Base-by-base conservation (phyloP, 139 green algal genomes). In the Prasinococcaceae sp. region DNA sequence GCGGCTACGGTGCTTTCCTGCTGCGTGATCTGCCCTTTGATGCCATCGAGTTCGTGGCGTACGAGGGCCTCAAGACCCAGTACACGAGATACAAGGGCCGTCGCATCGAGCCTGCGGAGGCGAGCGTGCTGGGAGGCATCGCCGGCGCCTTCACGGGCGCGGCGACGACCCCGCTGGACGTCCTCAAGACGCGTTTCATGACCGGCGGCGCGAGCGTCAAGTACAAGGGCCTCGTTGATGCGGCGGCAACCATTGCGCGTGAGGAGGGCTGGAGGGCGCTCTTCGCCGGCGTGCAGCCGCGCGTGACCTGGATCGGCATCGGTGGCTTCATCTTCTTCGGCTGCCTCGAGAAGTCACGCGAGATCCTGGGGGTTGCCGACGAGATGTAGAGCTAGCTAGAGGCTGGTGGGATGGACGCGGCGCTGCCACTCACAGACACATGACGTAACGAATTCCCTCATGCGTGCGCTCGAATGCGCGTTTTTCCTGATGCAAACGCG, bases 21-120 rank as follows among this genome's bases (percentile, higher is more conserved):
- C 65, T 96, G 43, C 70, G 90, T 6, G 90, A 98, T 65, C 77
- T 98, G 44, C 89, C 90, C 0, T 98, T 98, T 66, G 90, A 98
- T 50, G 90, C 90, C 46, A 90, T 98, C 33, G 88, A 98, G 70
- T 98, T 98, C 61, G 67, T 88, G 23, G 59, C 53, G 6, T 77
- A 77, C 65, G 69, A 77, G 52, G 37, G 64, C 47, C 30, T 75
- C 14, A 74, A 72, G 39, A 53, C 69, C n/a, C 55, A 16, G 12
- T 38, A 41, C 23, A 16, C 43, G 56, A 0, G 8, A 19, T 10
- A n/a, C n/a, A n/a, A n/a, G n/a, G n/a, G n/a, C n/a, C n/a, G n/a
- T n/a, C n/a, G n/a, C 26, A 17, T 39, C 50, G 27, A 50, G 52
- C 20, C 6, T 17, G 32, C 32, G 10, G 32, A 38, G 10, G 32